A percentile compares a stretch with the other conserved stretches of the same genome.
Conservation (phyloP, 2,329 filamentous ascomycete species). For the Penicillium hesseltinei region DNA sequence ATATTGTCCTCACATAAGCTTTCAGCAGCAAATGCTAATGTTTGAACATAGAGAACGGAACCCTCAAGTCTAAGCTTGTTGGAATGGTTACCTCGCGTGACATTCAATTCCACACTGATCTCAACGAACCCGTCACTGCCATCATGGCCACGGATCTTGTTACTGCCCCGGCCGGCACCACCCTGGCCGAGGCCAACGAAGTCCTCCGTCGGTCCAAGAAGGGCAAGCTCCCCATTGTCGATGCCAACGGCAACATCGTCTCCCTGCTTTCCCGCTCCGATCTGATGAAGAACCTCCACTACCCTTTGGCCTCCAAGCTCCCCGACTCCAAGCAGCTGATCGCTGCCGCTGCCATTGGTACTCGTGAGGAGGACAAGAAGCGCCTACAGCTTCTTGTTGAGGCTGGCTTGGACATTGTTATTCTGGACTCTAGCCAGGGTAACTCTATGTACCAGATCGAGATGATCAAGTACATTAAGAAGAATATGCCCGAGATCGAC, state of each 20-base stretch:
- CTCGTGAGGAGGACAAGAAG: constrained; percentile 85
- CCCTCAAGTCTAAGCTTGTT: constrained; percentile 89
- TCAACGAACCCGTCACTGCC: constrained; percentile 69
- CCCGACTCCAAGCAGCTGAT: constrained; percentile 97
- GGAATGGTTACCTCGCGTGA: constrained; percentile 98
- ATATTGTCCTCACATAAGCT: constrained; percentile 9
- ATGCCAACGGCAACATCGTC: constrained; percentile 77
- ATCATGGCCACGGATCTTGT: constrained; percentile 96
- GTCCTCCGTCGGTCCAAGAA: constrained; percentile 96
- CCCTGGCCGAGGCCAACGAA: constrained; percentile 82
- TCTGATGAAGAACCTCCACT: constrained; percentile 97
- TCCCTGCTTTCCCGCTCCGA: constrained; percentile 93
- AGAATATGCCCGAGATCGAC: constrained; percentile 78
- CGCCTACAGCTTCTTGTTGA: constrained; percentile 86
- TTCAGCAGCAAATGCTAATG: constrained; percentile 18
- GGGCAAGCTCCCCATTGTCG: constrained; percentile 93
- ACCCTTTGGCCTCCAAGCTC: constrained; percentile 92
- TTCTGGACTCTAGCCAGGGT: constrained; percentile 94
- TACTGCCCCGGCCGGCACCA: constrained; percentile 80
- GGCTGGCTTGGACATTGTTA: constrained; percentile 89
- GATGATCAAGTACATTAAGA: constrained; percentile 96
- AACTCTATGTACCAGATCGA: constrained; percentile 99
- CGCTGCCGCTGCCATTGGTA: constrained; percentile 91
- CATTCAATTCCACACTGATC: constrained; percentile 88
- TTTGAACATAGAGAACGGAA: constrained; percentile 71